A percentile compares a stretch with the other conserved stretches of the same genome.
Conservation (phyloP, 306 rosid species). For the Vicia faba region DNA sequence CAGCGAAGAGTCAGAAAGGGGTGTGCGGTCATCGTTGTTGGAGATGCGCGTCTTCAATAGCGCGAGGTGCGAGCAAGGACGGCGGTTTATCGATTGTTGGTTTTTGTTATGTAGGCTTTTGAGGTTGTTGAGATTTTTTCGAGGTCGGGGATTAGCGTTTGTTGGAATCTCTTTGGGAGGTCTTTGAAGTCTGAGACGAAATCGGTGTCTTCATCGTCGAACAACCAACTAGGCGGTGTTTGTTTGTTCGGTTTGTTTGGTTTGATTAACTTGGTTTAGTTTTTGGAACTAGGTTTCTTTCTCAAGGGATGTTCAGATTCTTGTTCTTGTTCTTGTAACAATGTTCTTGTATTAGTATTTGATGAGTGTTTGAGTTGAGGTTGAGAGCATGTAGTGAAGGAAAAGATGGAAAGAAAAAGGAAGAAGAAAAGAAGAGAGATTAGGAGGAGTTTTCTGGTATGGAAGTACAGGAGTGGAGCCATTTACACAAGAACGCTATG, state of each 20-base stretch:
- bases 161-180: conserved; percentile 65
- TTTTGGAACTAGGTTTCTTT: conserved; percentile 58
- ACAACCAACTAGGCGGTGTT: conserved; percentile 54
- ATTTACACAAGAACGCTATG: conserved; percentile 40
- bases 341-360: conserved; percentile 35
- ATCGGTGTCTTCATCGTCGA: conserved; percentile 57
- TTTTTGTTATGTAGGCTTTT: conserved; percentile 59
- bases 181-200: conserved; percentile 65
- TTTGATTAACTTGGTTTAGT: conserved; percentile 50
- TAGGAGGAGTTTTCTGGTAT: conserved; percentile 46
- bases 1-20: too few relatives aligned
- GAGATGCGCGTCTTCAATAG: too few relatives aligned
- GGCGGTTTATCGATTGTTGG: too few relatives aligned
- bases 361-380: conserved; percentile 37
- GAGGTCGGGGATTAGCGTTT: conserved; percentile 73
- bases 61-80: too few relatives aligned
- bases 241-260: conserved; percentile 34
- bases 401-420: conserved; percentile 28
- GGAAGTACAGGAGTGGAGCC: conserved; percentile 56
- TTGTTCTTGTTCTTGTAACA: conserved; percentile 27
- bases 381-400: conserved; percentile 41
- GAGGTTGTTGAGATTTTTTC: conserved; percentile 79
- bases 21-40: too few relatives aligned
- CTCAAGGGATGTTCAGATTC: conserved; percentile 37
- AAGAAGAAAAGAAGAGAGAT: conserved; percentile 45